phyloP scores from a whole-genome alignment of 148 eudicot genomes.

The Polygonum aviculare region DNA sequence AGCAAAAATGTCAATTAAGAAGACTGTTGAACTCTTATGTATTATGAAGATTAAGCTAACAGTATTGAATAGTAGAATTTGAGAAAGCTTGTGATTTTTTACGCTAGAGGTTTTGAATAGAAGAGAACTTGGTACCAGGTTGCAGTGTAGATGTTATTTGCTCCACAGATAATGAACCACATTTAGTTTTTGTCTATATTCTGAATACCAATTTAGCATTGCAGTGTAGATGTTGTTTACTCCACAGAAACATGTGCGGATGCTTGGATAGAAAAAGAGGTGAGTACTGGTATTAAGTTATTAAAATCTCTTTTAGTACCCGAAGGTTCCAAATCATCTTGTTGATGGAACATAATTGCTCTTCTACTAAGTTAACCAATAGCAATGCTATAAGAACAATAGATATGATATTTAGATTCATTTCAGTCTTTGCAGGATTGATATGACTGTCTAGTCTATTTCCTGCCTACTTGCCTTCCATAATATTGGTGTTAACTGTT shows the following conservation, averaged over 20 bases:
- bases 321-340: not conserved
- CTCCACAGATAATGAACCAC: not conserved
- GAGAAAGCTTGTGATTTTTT: not conserved
- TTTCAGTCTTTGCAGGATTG: not conserved
- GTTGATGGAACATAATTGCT: not conserved
- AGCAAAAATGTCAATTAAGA: not conserved
- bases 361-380: not conserved
- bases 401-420: not conserved
- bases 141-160: not conserved
- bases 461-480: not conserved
- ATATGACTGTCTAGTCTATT: not conserved
- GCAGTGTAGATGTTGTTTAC: slow-evolving; percentile 79
- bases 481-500: not conserved
- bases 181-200: not conserved
- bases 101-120: not conserved
- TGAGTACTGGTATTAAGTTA: slow-evolving; percentile 15
- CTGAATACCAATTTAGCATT: slow-evolving; percentile 15
- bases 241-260: slow-evolving; percentile 84
- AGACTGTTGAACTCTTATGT: not conserved
- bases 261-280: slow-evolving; percentile 99
- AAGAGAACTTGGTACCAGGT: not conserved
- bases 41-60: not conserved
- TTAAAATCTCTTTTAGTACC: not conserved
- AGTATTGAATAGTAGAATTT: not conserved
- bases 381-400: not conserved